A percentile compares a stretch with the other conserved stretches of the same genome.
Conservation (phyloP, 768 basidiomycete genomes). For the Clitopilus hobsonii region DNA sequence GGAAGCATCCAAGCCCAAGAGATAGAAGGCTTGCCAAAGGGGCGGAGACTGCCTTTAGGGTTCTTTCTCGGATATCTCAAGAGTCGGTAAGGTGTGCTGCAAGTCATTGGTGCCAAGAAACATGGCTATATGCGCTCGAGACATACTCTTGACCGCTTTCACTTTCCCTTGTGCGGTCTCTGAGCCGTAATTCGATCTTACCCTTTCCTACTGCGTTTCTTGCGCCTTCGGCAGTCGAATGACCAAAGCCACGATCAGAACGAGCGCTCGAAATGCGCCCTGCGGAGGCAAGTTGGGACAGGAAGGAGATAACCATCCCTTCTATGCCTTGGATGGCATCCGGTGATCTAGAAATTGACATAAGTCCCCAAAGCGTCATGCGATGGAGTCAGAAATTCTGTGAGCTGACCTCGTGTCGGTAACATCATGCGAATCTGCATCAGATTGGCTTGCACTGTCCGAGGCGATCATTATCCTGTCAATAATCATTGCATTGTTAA, state of each 20-base stretch:
- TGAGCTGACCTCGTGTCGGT: not conserved
- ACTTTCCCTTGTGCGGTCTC: slow-evolving; percentile 1
- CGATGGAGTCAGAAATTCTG: not conserved
- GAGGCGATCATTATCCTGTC: not conserved
- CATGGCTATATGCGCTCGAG: slow-evolving; percentile 3
- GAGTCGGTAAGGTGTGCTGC: slow-evolving; percentile 15
- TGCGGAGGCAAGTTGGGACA: slow-evolving; percentile 27
- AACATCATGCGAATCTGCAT: not conserved
- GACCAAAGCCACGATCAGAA: slow-evolving; percentile 1
- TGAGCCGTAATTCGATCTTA: slow-evolving; percentile 1
- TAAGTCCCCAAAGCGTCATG: slow-evolving; percentile 1
- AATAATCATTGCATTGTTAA: not conserved
- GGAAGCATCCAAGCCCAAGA: slow-evolving; percentile 5
- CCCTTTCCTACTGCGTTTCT: slow-evolving; percentile 1
- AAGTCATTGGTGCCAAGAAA: not conserved
- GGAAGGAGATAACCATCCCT: slow-evolving; percentile 29
- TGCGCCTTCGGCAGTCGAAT: slow-evolving; percentile 11
- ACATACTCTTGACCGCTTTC: not conserved
- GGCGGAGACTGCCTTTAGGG: slow-evolving; percentile 29
- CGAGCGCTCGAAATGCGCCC: slow-evolving; percentile 9
- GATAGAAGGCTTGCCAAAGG: slow-evolving; percentile 30
- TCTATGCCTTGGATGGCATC: slow-evolving; percentile 25
- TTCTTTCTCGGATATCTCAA: slow-evolving; percentile 32
- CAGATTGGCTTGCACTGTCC: not conserved
- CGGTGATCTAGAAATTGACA: slow-evolving; percentile 5